Percentiles rank a stretch among this genome's conserved stretches.
Evolutionary conservation across 1,139 yeast genomes (phyloP).

Genomic region (Diutina siamensis): DNA sequence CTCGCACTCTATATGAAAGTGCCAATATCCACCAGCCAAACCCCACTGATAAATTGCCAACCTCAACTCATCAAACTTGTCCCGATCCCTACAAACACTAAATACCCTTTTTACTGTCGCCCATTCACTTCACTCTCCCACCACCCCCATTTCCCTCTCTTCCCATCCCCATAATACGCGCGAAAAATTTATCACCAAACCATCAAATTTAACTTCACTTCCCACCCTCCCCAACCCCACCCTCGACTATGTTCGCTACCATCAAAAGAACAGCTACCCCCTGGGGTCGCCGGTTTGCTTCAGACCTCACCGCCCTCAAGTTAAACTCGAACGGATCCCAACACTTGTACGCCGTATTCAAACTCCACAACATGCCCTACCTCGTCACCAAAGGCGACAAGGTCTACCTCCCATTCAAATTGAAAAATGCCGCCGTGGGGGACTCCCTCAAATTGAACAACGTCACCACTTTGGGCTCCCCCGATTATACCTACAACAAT

Average conservation of each 20-base stretch:
- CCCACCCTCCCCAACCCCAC: too few species aligned
- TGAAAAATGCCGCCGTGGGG: slow-evolving; percentile 72
- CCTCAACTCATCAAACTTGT: too few species aligned
- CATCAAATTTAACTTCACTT: too few species aligned
- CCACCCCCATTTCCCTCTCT: too few species aligned
- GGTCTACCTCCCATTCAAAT: slow-evolving; percentile 62
- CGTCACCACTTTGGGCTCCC: slow-evolving; percentile 74
- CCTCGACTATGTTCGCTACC: neutral
- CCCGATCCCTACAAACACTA: too few species aligned
- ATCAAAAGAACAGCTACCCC: neutral
- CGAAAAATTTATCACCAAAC: too few species aligned
- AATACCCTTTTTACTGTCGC: too few species aligned
- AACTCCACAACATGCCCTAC: slow-evolving; percentile 75
- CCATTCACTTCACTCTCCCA: too few species aligned
- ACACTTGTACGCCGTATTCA: slow-evolving; percentile 68
- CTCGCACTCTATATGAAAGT: too few species aligned
- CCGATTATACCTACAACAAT: slow-evolving; percentile 54
- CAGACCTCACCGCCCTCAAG: slow-evolving; percentile 40
- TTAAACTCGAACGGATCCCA: slow-evolving; percentile 40
- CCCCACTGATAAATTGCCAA: too few species aligned
- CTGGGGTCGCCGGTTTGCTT: neutral
- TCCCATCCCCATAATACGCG: neutral
- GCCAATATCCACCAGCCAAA: too few species aligned
- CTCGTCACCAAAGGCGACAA: slow-evolving; percentile 87
- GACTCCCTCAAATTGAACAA: slow-evolving; percentile 62